phyloP scores from a whole-genome alignment of 805 yeast species.

The Teunomyces aglyptinius region DNA sequence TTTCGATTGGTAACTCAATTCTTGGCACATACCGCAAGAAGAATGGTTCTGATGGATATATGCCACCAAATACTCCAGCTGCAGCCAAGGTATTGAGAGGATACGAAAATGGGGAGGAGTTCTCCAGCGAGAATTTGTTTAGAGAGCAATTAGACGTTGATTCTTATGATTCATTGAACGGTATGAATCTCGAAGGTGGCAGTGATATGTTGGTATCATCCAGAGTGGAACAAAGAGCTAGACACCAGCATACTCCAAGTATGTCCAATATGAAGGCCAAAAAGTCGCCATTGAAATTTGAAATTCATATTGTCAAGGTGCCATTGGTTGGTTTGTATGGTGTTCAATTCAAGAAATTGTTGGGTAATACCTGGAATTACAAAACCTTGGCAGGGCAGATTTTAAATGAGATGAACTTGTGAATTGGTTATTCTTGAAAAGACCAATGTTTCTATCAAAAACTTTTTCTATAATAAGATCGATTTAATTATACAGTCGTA shows the following conservation, averaged over 20 bases:
- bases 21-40: constrained; percentile 50
- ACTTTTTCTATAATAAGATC: not conserved
- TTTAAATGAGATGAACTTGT: constrained; percentile 66
- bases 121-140: constrained; percentile 27
- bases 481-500: constrained; percentile 4
- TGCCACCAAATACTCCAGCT: constrained; percentile 58
- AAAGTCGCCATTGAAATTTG: constrained; percentile 72
- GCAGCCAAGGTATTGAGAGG: constrained; percentile 39
- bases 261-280: constrained; percentile 14
- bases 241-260: constrained; percentile 32
- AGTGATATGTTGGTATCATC: constrained; percentile 62
- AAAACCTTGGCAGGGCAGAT: constrained; percentile 87
- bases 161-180: constrained; percentile 56
- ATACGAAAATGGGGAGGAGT: constrained; percentile 28
- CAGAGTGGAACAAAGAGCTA: constrained; percentile 51
- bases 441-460: not conserved
- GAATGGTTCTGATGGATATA: constrained; percentile 37
- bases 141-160: constrained; percentile 48
- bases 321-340: constrained; percentile 89
- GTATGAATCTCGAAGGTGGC: constrained; percentile 47
- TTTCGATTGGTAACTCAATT: constrained; percentile 59
- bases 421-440: not conserved
- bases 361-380: constrained; percentile 95
- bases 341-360: constrained; percentile 88
- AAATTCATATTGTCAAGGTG: constrained; percentile 87